phyloP scores from a whole-genome alignment of 371 early-diverging fungal species.

The Lichtheimia hyalospora region DNA sequence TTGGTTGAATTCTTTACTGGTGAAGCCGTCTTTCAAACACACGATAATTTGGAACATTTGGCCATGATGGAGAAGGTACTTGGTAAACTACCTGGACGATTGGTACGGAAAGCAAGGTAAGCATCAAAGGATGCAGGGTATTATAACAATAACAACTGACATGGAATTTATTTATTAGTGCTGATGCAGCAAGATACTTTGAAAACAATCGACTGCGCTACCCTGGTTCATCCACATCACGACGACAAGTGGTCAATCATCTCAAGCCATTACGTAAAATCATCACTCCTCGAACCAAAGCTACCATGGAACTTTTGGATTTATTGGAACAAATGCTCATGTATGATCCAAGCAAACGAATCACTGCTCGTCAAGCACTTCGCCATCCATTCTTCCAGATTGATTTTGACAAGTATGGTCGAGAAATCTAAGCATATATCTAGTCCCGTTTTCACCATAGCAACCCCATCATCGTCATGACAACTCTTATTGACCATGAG shows the following conservation, averaged over 20 bases:
- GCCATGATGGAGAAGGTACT: constrained; percentile 75
- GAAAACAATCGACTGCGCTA: constrained; percentile 4
- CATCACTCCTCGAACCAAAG: constrained; percentile 80
- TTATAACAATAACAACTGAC: neutral
- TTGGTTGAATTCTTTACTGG: constrained; percentile 93
- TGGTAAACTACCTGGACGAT: constrained; percentile 48
- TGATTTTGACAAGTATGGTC: neutral
- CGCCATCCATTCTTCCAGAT: constrained; percentile 71
- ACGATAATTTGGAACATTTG: constrained; percentile 81
- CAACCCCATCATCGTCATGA: too few relatives aligned
- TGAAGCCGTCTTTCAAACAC: constrained; percentile 93
- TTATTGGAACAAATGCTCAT: constrained; percentile 76
- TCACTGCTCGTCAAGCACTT: constrained; percentile 78
- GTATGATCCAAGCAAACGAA: constrained; percentile 80
- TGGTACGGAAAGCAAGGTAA: constrained; percentile 30
- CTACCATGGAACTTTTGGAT: constrained; percentile 57
- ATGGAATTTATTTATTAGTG: constrained; percentile 28
- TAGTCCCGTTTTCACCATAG: neutral
- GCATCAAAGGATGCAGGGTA: neutral
- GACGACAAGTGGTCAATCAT: constrained; percentile 33
- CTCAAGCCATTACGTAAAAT: constrained; percentile 86
- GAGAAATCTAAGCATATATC: neutral
- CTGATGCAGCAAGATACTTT: constrained; percentile 4
- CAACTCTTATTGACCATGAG: too few relatives aligned
- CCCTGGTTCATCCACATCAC: constrained; percentile 56